These are phyloP conservation scores for Lasiodiplodia gonubiensis DNA, from an alignment of 2,329 filamentous ascomycete species.

Conservation along the genomic window DNA sequence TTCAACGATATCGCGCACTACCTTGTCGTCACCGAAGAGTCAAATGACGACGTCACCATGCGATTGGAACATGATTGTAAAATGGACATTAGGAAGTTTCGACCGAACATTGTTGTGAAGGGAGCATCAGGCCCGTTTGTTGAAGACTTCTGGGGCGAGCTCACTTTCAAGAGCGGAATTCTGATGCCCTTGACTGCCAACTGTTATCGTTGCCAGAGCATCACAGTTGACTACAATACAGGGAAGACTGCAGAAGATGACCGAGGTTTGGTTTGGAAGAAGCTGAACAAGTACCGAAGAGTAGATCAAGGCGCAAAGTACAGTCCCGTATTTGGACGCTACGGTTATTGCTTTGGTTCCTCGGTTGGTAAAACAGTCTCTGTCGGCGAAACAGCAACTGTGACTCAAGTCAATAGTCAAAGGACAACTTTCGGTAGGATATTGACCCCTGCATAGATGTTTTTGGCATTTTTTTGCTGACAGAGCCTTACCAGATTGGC, in stretches of 20 bases:
- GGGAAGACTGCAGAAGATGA: slow-evolving; percentile 64
- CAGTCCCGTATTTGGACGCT: slow-evolving; percentile 69
- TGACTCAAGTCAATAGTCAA: background rate
- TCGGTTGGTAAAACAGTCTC: background rate
- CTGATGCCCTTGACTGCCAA: slow-evolving; percentile 52
- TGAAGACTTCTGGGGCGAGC: slow-evolving; percentile 74
- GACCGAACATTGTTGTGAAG: slow-evolving; percentile 73
- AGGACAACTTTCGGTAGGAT: background rate
- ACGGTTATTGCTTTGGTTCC: slow-evolving; percentile 6
- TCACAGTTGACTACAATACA: slow-evolving; percentile 74
- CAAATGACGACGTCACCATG: slow-evolving; percentile 32
- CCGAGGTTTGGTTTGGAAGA: slow-evolving; percentile 68
- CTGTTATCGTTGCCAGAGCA: slow-evolving; percentile 69
- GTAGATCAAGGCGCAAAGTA: slow-evolving; percentile 73
- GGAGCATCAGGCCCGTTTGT: slow-evolving; percentile 64
- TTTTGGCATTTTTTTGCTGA: too few species aligned
- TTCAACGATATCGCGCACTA: slow-evolving; percentile 35
- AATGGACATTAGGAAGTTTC: slow-evolving; percentile 72
- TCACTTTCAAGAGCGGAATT: slow-evolving; percentile 50
- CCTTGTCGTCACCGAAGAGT: slow-evolving; percentile 33
- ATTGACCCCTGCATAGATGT: too few species aligned
- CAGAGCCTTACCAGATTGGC: too few species aligned
- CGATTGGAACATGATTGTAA: slow-evolving; percentile 56
- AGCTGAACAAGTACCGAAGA: slow-evolving; percentile 71
- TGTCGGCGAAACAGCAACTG: background rate